Evolutionary conservation across 495 filamentous ascomycete species (phyloP), one percentile per base, ranked within the genome.

Genomic region (Trichoderma parareesei): DNA sequence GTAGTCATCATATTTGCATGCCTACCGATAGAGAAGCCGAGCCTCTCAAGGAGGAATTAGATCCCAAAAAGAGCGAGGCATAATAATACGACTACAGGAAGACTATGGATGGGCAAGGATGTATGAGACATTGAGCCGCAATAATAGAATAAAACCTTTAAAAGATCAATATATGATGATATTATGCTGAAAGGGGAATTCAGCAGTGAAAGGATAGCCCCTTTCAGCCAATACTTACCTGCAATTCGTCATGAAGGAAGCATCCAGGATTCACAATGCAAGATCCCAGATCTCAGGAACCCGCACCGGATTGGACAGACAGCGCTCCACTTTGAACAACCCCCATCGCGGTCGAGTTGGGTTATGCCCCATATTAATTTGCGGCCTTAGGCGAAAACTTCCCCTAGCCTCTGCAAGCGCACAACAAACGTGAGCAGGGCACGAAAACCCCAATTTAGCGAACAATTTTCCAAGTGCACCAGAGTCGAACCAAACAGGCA

Each of bases 371-470:
- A 57, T 6, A 57, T 57, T 9, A 35, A 57, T 1, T 57, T 37
- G 10, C 18, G 27, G 33, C 53, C 53, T 57, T 27, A 57, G 53
- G 53, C 53, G 7, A 37, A 57, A 57, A 35, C 7, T 5, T 4
- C n/a, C 9, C 20, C 53, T 10, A 13, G 11, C 53, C 53, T 10
- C 27, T 57, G 53, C 53, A 57, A 57, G 53, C 33, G 53, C 53
- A 37, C 53, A 35, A 57, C 53, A 57, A 57, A 57, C 53, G 53
- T 57, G 53, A 57, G 53, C 27, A 37, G 63, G 63, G 63, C 63
- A 64, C 63, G 63, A 64, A 64, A 64, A 64, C 63, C 63, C 63
- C 63, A 53, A 57, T 53, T 48, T 44, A 48, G 33, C 61, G 43
- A 42, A n/a, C 42, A 11, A 33, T 37, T 37, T 63, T 37, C 61